phyloP scores from a whole-genome alignment of 169 alveolate species.

The Cryptosporidium tyzzeri region DNA sequence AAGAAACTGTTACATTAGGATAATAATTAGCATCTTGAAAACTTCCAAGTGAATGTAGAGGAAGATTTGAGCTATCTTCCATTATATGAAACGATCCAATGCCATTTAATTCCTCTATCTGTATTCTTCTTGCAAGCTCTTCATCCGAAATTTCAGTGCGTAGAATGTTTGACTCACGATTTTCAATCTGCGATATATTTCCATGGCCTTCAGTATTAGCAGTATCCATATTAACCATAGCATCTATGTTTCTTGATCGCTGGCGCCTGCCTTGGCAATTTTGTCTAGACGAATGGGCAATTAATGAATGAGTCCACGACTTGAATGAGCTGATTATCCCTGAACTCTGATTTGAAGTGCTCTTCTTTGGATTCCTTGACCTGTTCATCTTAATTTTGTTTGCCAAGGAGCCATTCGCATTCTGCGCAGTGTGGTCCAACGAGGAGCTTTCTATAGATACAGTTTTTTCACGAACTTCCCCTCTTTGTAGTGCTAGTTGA shows the following conservation, averaged over 20 bases:
- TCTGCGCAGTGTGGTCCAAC: not conserved
- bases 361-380: not conserved
- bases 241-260: not conserved
- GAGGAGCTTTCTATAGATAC: not conserved
- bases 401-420: not conserved
- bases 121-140: constrained; percentile 72
- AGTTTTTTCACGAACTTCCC: not conserved
- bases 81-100: not conserved
- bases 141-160: constrained; percentile 24
- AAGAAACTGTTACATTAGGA: not conserved
- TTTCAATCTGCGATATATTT: not conserved
- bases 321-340: constrained; percentile 32
- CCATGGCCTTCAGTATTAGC: not conserved
- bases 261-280: not conserved
- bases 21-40: constrained; percentile 10
- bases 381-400: not conserved
- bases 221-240: not conserved
- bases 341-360: not conserved
- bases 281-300: constrained; percentile 13
- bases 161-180: too few species aligned
- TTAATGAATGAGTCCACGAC: constrained; percentile 34
- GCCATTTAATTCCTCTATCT: constrained; percentile 40
- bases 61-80: not conserved
- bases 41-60: not conserved
- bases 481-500: not conserved